phyloP scores from a whole-genome alignment of 2,329 filamentous ascomycete species.

The Botrytis deweyae region DNA sequence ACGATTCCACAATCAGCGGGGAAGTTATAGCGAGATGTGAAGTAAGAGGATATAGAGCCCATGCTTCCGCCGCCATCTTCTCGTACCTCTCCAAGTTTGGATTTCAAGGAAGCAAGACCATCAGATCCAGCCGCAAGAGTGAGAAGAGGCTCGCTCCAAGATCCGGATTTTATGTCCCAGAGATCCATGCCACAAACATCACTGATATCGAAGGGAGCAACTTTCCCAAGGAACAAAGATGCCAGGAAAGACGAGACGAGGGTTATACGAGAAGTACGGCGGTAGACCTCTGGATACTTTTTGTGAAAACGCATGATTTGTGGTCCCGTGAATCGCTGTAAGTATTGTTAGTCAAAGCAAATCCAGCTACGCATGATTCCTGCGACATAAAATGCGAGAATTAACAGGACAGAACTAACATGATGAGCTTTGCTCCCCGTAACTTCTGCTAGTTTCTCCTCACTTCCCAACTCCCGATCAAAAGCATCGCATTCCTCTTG shows the following conservation, averaged over 20 bases:
- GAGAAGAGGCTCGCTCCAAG: conserved; percentile 74
- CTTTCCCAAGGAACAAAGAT: conserved; percentile 78
- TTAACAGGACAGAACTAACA: conserved; percentile 51
- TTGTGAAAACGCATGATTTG: conserved; percentile 88
- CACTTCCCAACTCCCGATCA: conserved; percentile 66
- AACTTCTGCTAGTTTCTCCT: conserved; percentile 67
- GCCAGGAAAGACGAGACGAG: conserved; percentile 95
- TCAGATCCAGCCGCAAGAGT: conserved; percentile 64
- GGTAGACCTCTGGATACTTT: conserved; percentile 78
- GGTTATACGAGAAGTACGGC: conserved; percentile 78
- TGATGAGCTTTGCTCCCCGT: conserved; percentile 96
- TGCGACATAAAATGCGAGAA: not conserved
- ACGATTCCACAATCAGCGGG: conserved; percentile 70
- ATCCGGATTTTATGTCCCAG: conserved; percentile 78
- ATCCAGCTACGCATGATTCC: not conserved
- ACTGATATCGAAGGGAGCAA: conserved; percentile 89
- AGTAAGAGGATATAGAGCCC: conserved; percentile 76
- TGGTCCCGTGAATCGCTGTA: conserved; percentile 88
- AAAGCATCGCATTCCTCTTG: conserved; percentile 89
- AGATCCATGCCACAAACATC: conserved; percentile 97
- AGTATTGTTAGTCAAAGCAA: conserved; percentile 23
- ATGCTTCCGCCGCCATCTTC: conserved; percentile 78
- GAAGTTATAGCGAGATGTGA: conserved; percentile 76
- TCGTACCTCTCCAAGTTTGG: conserved; percentile 77
- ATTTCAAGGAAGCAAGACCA: conserved; percentile 63